Evolutionary conservation across 148 eudicot genomes (phyloP).

Genomic region (Drosera capensis): DNA sequence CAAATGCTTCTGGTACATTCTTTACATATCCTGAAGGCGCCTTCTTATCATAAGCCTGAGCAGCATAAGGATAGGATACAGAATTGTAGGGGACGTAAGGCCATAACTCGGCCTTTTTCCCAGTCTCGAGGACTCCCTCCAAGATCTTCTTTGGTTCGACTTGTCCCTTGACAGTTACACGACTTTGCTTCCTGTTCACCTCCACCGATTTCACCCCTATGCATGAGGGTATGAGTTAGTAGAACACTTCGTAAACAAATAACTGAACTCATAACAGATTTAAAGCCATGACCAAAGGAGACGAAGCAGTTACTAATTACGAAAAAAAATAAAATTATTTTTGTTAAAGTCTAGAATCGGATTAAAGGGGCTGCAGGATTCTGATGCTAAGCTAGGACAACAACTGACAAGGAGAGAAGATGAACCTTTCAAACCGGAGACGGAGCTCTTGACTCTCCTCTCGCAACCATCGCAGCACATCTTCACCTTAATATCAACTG

Average conservation of each 20-base stretch:
- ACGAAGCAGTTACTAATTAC: too few relatives aligned
- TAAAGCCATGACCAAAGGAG: background rate
- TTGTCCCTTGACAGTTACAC: slow-evolving; percentile 62
- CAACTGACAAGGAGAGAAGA: slow-evolving; percentile 19
- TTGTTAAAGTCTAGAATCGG: background rate
- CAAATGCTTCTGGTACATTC: slow-evolving; percentile 11
- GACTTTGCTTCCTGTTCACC: slow-evolving; percentile 66
- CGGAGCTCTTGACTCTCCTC: slow-evolving; percentile 61
- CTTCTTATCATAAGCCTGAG: slow-evolving; percentile 58
- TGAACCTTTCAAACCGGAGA: slow-evolving; percentile 41
- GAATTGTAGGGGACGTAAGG: slow-evolving; percentile 81
- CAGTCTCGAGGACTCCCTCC: slow-evolving; percentile 59
- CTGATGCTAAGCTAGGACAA: background rate
- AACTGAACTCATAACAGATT: background rate
- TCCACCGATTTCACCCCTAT: slow-evolving; percentile 76
- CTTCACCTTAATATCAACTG: slow-evolving; percentile 75
- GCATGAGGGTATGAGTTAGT: too few relatives aligned
- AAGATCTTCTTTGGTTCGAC: slow-evolving; percentile 62
- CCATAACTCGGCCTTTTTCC: slow-evolving; percentile 88
- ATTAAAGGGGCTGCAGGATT: background rate
- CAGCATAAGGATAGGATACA: slow-evolving; percentile 63
- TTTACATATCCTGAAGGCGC: slow-evolving; percentile 82
- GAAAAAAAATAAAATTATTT: too few relatives aligned
- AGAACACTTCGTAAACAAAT: background rate
- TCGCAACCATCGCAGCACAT: slow-evolving; percentile 94